phyloP scores from a whole-genome alignment of 1,139 yeast species.

The Debaryomycetaceae sp. region DNA sequence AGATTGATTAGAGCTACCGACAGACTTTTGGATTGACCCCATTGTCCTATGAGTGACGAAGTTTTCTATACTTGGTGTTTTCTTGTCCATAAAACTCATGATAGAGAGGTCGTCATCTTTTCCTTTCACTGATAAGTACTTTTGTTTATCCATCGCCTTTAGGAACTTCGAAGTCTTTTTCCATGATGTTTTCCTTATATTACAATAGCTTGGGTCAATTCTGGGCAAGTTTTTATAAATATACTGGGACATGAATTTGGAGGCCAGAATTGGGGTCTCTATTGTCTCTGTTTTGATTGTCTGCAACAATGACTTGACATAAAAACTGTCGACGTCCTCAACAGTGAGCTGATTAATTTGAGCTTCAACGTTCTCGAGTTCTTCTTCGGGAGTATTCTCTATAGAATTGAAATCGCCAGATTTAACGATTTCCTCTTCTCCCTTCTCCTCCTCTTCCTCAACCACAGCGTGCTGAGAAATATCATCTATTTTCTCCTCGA shows the following conservation, averaged over 20 bases:
- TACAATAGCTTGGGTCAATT: slow-evolving; percentile 49
- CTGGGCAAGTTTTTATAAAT: slow-evolving; percentile 70
- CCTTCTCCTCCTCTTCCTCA: slow-evolving; percentile 8
- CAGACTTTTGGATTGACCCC: slow-evolving; percentile 9
- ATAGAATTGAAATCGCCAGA: slow-evolving; percentile 1
- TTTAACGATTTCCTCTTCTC: slow-evolving; percentile 6
- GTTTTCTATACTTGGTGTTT: slow-evolving; percentile 47
- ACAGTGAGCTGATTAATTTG: slow-evolving; percentile 40
- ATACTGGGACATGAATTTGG: slow-evolving; percentile 70
- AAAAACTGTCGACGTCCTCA: slow-evolving; percentile 77
- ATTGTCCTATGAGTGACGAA: slow-evolving; percentile 57
- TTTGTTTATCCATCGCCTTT: slow-evolving; percentile 78
- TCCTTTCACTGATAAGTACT: slow-evolving; percentile 64
- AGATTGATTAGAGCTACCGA: not conserved
- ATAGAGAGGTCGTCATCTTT: slow-evolving; percentile 70
- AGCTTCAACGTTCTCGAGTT: slow-evolving; percentile 22
- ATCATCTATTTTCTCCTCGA: slow-evolving; percentile 9
- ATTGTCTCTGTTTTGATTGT: slow-evolving; percentile 59
- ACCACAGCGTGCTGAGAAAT: slow-evolving; percentile 10
- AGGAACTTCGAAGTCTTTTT: slow-evolving; percentile 82
- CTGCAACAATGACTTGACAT: slow-evolving; percentile 64
- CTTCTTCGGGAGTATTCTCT: slow-evolving; percentile 6
- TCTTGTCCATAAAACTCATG: slow-evolving; percentile 45
- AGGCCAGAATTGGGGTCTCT: slow-evolving; percentile 61
- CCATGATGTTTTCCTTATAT: slow-evolving; percentile 83